A percentile compares a stretch with the other conserved stretches of the same genome.
Conservation (phyloP, 2,329 filamentous ascomycete species). For the Ophiostoma populinum region DNA sequence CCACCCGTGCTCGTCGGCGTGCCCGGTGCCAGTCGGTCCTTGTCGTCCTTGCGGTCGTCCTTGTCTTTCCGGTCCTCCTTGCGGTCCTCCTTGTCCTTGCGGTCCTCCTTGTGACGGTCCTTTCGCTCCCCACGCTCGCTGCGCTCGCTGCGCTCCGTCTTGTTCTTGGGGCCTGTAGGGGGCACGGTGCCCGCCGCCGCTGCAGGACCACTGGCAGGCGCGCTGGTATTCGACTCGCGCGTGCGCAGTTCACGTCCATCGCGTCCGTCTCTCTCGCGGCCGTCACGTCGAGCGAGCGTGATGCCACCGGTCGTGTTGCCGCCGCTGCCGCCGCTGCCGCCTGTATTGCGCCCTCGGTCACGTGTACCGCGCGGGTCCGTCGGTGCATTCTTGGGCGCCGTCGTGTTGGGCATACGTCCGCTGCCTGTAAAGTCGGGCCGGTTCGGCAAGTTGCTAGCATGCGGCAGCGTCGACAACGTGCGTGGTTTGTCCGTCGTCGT, state of each 20-base stretch:
- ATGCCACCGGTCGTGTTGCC: no score
- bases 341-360: constrained; percentile 2
- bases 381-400: neutral
- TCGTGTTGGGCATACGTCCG: neutral
- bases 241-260: constrained; percentile 19
- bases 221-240: neutral
- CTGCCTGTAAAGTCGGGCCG: constrained; percentile 13
- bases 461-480: constrained; percentile 16
- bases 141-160: constrained; percentile 5
- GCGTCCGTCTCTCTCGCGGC: constrained; percentile 19
- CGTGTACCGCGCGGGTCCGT: constrained; percentile 2
- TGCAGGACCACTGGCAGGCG: no score
- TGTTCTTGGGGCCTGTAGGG: no score
- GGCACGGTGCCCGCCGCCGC: no score
- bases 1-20: no score
- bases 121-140: constrained; percentile 10
- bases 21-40: no score
- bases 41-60: neutral
- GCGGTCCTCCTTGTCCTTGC: constrained; percentile 6
- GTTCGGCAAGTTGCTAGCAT: constrained; percentile 16
- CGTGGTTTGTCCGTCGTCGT: neutral
- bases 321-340: neutral
- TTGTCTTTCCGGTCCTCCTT: no score
- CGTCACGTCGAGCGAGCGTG: constrained; percentile 4
- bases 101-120: constrained; percentile 19